These are phyloP conservation scores for Aureobasidium pullulans DNA, from an alignment of 2,329 filamentous ascomycete species.

Conservation along the genomic window DNA sequence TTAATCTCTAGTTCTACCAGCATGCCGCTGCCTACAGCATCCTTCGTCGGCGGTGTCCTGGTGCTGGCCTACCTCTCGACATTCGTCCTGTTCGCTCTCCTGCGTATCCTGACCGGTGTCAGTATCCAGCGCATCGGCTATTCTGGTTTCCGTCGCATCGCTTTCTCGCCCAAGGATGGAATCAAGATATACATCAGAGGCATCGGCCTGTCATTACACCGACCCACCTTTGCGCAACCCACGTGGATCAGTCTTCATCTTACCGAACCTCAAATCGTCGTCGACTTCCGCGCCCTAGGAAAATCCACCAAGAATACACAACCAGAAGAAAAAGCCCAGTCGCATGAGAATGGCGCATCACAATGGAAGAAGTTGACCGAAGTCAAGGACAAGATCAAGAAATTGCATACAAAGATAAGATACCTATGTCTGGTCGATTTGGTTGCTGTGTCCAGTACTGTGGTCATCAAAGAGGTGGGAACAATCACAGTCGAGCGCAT, in stretches of 20 bases:
- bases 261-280: constrained; percentile 73
- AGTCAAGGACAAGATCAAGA: constrained; percentile 79
- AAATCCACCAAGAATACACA: constrained; percentile 20
- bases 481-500: constrained; percentile 78
- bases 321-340: constrained; percentile 15
- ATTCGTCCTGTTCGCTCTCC: constrained; percentile 86
- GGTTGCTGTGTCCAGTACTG: constrained; percentile 66
- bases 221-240: constrained; percentile 92
- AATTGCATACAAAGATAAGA: constrained; percentile 74
- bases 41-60: constrained; percentile 78
- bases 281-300: constrained; percentile 64
- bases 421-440: constrained; percentile 89
- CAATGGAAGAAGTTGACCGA: constrained; percentile 74
- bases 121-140: constrained; percentile 95
- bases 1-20: not conserved
- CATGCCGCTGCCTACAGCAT: constrained; percentile 41
- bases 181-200: constrained; percentile 83
- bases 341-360: constrained; percentile 16
- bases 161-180: constrained; percentile 83
- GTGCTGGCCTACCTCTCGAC: constrained; percentile 83
- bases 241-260: constrained; percentile 92
- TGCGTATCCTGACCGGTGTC: constrained; percentile 86
- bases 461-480: constrained; percentile 72
- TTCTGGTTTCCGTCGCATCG: constrained; percentile 81
- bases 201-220: constrained; percentile 78